Evolutionary conservation across 2,329 filamentous ascomycete genomes (phyloP).

Genomic region (Aurifilum marmelostoma): DNA sequence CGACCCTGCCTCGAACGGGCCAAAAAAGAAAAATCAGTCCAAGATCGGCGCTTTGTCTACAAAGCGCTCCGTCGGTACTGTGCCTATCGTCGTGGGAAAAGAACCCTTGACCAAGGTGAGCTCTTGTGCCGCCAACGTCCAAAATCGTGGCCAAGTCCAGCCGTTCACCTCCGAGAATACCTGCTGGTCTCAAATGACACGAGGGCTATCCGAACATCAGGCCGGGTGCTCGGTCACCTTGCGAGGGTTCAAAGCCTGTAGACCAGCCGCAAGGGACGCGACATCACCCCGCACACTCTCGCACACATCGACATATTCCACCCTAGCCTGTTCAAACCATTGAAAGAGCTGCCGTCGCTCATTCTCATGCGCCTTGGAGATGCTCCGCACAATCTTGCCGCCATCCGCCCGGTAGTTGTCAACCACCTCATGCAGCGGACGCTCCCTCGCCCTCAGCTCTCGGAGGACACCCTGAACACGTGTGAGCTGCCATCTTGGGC

Average conservation of each 20-base stretch:
- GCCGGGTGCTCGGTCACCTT: background rate
- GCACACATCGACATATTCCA: constrained; percentile 4
- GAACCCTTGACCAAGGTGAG: background rate
- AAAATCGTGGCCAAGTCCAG: background rate
- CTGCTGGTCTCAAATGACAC: background rate
- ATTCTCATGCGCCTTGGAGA: constrained; percentile 7
- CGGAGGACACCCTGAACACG: constrained; percentile 19
- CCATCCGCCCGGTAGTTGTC: constrained; percentile 17
- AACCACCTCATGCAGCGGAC: constrained; percentile 17
- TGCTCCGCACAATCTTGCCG: constrained; percentile 12
- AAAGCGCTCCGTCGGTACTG: background rate
- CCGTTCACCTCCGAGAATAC: background rate
- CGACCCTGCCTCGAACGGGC: background rate
- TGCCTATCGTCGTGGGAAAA: background rate
- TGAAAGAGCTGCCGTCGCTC: constrained; percentile 11
- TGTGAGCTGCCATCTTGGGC: background rate
- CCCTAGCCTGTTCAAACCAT: constrained; percentile 17
- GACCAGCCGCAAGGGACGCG: background rate
- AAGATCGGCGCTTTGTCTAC: background rate
- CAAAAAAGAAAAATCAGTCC: background rate
- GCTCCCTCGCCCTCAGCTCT: constrained; percentile 20
- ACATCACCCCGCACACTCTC: constrained; percentile 1
- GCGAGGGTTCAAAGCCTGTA: constrained; percentile 9
- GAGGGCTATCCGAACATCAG: background rate
- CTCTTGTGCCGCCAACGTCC: background rate